Percentiles rank a stretch among this genome's conserved stretches.
Conservation (phyloP, 1,139 yeast genomes). For the Suhomyces bokatorum region DNA sequence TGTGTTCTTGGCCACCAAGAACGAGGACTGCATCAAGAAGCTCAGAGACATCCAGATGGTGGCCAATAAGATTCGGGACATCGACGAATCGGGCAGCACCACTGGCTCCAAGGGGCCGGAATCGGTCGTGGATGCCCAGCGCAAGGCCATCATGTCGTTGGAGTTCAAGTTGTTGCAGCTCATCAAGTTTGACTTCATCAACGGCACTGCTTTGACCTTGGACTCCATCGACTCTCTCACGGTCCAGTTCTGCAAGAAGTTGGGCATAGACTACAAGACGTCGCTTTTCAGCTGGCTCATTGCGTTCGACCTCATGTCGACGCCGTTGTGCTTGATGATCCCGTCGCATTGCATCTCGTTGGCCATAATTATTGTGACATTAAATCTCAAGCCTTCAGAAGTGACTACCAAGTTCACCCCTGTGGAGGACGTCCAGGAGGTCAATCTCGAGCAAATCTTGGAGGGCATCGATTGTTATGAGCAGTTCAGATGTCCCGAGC, state of each 20-base stretch:
- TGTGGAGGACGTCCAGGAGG: conserved; percentile 40
- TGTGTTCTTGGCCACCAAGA: conserved; percentile 76
- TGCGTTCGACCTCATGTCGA: conserved; percentile 69
- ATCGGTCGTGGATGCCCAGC: conserved; percentile 43
- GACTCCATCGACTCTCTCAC: conserved; percentile 64
- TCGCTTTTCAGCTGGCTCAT: conserved; percentile 72
- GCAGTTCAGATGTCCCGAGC: conserved; percentile 50
- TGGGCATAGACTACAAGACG: conserved; percentile 45
- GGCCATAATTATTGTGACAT: conserved; percentile 52
- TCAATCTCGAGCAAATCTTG: conserved; percentile 24
- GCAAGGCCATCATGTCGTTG: conserved; percentile 52
- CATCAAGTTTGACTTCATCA: conserved; percentile 72
- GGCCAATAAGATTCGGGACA: conserved; percentile 43
- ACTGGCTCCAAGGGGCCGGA: conserved; percentile 6
- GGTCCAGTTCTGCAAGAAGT: conserved; percentile 63
- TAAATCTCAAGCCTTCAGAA: conserved; percentile 43
- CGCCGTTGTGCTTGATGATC: conserved; percentile 67
- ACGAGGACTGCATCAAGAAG: conserved; percentile 87
- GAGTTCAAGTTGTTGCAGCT: conserved; percentile 78
- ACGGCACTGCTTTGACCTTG: conserved; percentile 42
- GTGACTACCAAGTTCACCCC: conserved; percentile 23
- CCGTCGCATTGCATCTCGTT: conserved; percentile 84
- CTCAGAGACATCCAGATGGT: conserved; percentile 57
- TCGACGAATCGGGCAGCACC: conserved; percentile 16
- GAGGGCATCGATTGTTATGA: conserved; percentile 38